These are phyloP conservation scores for Boletus speciosus DNA, from an alignment of 768 basidiomycete genomes.

Conservation along the genomic window DNA sequence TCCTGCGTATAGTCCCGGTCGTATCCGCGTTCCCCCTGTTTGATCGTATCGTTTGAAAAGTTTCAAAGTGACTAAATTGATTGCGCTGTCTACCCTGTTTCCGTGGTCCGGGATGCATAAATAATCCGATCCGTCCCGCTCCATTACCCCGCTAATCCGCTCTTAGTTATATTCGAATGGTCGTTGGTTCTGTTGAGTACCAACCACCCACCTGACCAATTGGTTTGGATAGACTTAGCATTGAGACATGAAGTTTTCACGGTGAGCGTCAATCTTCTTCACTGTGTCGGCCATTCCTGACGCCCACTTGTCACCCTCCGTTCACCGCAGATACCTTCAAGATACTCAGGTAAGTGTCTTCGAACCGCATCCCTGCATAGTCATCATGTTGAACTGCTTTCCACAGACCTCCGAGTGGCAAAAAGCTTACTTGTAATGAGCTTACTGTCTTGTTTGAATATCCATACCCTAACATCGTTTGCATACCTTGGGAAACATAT, in stretches of 20 bases:
- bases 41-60: constrained; percentile 4
- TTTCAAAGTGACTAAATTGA: constrained; percentile 13
- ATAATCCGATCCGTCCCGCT: constrained; percentile 14
- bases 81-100: not conserved
- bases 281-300: not conserved
- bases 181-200: not conserved
- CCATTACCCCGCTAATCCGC: not conserved
- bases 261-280: constrained; percentile 33
- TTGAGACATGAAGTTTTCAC: constrained; percentile 54
- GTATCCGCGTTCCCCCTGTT: not conserved
- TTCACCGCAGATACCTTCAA: constrained; percentile 53
- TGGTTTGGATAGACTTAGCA: not conserved
- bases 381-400: constrained; percentile 1
- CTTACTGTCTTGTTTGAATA: not conserved
- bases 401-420: constrained; percentile 62
- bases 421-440: constrained; percentile 31
- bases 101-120: constrained; percentile 1
- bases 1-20: not conserved
- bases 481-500: not conserved
- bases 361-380: not conserved
- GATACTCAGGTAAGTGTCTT: constrained; percentile 56
- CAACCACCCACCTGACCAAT: not conserved
- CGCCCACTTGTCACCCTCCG: not conserved
- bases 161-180: not conserved
- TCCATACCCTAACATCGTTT: not conserved